Conservation (phyloP, 2,329 filamentous ascomycete genomes). For the Calonectria multiphialidica region DNA sequence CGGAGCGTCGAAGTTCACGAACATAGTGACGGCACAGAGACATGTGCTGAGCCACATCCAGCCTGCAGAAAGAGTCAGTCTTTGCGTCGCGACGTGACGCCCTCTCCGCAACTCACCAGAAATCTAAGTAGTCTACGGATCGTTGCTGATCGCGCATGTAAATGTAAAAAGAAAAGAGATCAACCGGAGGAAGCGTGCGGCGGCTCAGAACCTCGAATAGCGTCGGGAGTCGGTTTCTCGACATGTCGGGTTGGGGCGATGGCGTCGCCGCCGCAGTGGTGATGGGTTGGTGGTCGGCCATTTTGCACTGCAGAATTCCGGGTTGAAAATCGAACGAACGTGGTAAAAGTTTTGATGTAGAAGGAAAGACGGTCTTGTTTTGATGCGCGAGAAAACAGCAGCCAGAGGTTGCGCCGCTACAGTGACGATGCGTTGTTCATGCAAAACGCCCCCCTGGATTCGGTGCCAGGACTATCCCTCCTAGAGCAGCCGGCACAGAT, state of each 20-base stretch:
- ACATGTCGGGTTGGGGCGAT: conserved; percentile 69
- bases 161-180: conserved; percentile 99
- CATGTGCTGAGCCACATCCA: conserved; percentile 99
- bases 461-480: conserved; percentile 22
- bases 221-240: conserved; percentile 89
- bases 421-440: conserved; percentile 33
- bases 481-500: conserved; percentile 29
- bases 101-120: conserved; percentile 76
- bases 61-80: conserved; percentile 68
- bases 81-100: not conserved
- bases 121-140: conserved; percentile 97
- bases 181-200: conserved; percentile 93
- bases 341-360: conserved; percentile 11
- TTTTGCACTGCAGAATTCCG: conserved; percentile 30
- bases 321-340: conserved; percentile 21
- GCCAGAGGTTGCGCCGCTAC: conserved; percentile 24
- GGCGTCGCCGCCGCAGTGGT: conserved; percentile 51
- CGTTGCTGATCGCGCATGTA: conserved; percentile 99
- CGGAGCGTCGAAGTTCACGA: conserved; percentile 91
- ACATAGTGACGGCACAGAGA: conserved; percentile 97
- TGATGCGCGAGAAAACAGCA: conserved; percentile 29
- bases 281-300: conserved; percentile 45
- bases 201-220: conserved; percentile 96
- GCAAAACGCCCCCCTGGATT: conserved; percentile 38
- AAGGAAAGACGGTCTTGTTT: conserved; percentile 32